A percentile compares a stretch with the other conserved stretches of the same genome.
Conservation (phyloP, 495 filamentous ascomycete species). For the Lindgomyces ingoldianus region DNA sequence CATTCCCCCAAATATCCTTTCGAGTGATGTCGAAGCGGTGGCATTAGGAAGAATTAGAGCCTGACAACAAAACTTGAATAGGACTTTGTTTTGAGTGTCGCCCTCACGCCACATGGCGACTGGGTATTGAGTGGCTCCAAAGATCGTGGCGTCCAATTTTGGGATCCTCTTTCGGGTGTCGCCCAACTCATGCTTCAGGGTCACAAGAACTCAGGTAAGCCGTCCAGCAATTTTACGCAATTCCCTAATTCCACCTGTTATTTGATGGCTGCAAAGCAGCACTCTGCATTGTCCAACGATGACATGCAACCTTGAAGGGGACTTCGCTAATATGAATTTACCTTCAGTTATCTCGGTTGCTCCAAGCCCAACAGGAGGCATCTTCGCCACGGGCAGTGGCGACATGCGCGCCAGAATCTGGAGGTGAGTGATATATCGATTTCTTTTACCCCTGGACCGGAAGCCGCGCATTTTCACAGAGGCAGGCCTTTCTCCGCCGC, state of each 20-base stretch:
- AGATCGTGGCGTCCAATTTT: conserved; percentile 50
- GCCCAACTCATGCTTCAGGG: conserved; percentile 50
- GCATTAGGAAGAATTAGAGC: too few relatives aligned
- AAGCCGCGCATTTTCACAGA: background rate
- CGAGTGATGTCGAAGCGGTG: too few relatives aligned
- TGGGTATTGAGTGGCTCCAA: conserved; percentile 49
- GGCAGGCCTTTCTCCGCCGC: background rate
- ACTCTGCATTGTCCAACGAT: background rate
- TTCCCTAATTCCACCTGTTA: too few relatives aligned
- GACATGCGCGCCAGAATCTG: conserved; percentile 50
- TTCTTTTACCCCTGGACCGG: background rate
- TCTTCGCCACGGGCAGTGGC: conserved; percentile 50
- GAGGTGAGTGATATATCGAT: conserved; percentile 37
- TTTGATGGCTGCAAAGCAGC: background rate
- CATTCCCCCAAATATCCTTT: background rate
- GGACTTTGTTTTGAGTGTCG: conserved; percentile 50
- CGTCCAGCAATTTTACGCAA: background rate
- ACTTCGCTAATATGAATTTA: conserved; percentile 2
- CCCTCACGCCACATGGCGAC: conserved; percentile 45
- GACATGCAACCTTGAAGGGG: background rate
- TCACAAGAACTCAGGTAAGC: conserved; percentile 49
- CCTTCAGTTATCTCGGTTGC: conserved; percentile 49
- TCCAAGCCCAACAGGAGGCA: conserved; percentile 43
- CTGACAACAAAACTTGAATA: conserved; percentile 5
- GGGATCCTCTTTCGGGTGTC: conserved; percentile 47